These are phyloP conservation scores for Fusarium sp. DNA, from an alignment of 2,329 filamentous ascomycete genomes.

Conservation along the genomic window DNA sequence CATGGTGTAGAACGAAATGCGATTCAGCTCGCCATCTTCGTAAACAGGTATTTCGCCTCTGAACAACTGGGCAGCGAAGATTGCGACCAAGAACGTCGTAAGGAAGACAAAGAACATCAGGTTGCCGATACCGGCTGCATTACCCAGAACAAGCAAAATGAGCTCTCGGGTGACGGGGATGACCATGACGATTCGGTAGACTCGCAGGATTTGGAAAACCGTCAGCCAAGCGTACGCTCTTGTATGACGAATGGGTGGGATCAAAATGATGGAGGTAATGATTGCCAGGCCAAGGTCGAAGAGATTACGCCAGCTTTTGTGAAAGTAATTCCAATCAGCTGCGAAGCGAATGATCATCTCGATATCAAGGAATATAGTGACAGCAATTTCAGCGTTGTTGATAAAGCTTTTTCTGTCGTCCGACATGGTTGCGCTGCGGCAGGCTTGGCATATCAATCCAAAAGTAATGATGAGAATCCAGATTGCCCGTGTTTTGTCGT, in stretches of 20 bases:
- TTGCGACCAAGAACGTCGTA: conserved; percentile 91
- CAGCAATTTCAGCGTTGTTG: conserved; percentile 74
- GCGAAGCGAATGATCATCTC: conserved; percentile 86
- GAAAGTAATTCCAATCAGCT: conserved; percentile 84
- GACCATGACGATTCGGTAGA: conserved; percentile 91
- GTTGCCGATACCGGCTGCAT: conserved; percentile 91
- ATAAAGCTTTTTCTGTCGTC: conserved; percentile 71
- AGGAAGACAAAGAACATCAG: conserved; percentile 96
- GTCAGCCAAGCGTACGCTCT: conserved; percentile 89
- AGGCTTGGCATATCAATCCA: conserved; percentile 81
- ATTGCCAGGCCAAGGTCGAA: conserved; percentile 84
- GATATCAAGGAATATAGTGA: conserved; percentile 81
- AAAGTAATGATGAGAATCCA: conserved; percentile 87
- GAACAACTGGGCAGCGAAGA: conserved; percentile 93
- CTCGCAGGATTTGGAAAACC: conserved; percentile 90
- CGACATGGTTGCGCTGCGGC: conserved; percentile 82
- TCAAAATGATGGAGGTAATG: conserved; percentile 84
- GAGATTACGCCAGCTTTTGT: conserved; percentile 77
- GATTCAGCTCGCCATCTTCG: conserved; percentile 71
- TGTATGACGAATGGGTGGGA: conserved; percentile 81
- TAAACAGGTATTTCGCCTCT: conserved; percentile 80
- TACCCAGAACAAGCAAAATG: conserved; percentile 88
- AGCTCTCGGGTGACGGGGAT: conserved; percentile 88
- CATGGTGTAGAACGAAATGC: conserved; percentile 86
- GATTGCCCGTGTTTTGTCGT: conserved; percentile 77